Base-by-base conservation (phyloP, 495 filamentous ascomycete species). In the Jackrogersella multiformis region DNA sequence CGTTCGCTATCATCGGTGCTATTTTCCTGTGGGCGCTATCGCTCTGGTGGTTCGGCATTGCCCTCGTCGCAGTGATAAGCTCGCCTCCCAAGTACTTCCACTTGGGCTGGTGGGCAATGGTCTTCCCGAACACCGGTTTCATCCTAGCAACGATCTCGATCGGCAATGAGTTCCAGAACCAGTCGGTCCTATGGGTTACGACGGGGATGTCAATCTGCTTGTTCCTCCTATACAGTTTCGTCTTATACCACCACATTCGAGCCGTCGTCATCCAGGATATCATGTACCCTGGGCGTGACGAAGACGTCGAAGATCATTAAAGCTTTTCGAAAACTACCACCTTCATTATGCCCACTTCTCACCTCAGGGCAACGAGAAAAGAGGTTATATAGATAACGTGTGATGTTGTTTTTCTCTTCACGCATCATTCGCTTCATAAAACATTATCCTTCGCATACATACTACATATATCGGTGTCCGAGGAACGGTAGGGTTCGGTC, bases 21-120 rank as follows among this genome's bases (percentile, higher is more conserved):
- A 83, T 89, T 6, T 90, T 90, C 62, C 78, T 93, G 1, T 93
- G 90, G 90, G 81, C 84, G 0, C 72, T 92, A 12, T 85, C 84
- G 24, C 81, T 92, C 16, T 92, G 89, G 89, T 92, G 91, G 80
- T 92, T 92, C 70, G 78, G 76, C 30, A 80, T 88, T 4, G 86
- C 87, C 0, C 54, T 81, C 6, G 70, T 88, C 24, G 85, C 84
- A 0, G 82, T 85, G 3, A 55, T 89, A 9, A 71, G 70, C 9
- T 80, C 81, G 4, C 78, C 80, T 21, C 82, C 80, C 8, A 81
- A 81, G 60, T 75, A 66, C 70, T 87, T 85, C 68, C 82, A 84
- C 66, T 69, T 87, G 23, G 79, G 79, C 32, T 87, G 85, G 84
- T 87, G 82, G 79, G 82, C 80, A 1, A 82, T 85, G 71, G 82